Evolutionary conservation across 805 yeast species (phyloP).

Genomic region (Myxozyma geophila): DNA sequence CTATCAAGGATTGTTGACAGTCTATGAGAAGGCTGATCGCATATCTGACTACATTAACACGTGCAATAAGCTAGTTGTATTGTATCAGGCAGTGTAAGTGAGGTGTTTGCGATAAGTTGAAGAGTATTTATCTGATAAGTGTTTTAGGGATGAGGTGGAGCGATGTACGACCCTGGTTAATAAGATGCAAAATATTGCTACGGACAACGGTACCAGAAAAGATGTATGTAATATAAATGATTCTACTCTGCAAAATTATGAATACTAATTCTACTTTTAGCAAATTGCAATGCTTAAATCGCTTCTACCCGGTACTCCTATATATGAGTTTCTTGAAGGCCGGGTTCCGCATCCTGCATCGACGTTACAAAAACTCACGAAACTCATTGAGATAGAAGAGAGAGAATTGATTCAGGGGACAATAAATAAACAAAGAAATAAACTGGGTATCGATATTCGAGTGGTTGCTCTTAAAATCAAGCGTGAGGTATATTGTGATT

Average conservation of each 20-base stretch:
- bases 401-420: slow-evolving; percentile 36
- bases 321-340: slow-evolving; percentile 41
- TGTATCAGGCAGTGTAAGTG: slow-evolving; percentile 32
- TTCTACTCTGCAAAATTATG: neutral
- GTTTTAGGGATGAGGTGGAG: slow-evolving; percentile 33
- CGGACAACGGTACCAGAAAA: slow-evolving; percentile 26
- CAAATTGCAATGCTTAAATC: slow-evolving; percentile 30
- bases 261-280: slow-evolving; percentile 6
- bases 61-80: slow-evolving; percentile 31
- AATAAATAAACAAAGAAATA: slow-evolving; percentile 38
- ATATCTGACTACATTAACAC: slow-evolving; percentile 35
- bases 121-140: neutral
- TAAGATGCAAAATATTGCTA: slow-evolving; percentile 32
- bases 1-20: slow-evolving; percentile 74
- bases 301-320: slow-evolving; percentile 43
- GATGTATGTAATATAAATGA: slow-evolving; percentile 27
- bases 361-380: slow-evolving; percentile 38
- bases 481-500: slow-evolving; percentile 55
- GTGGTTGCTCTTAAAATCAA: slow-evolving; percentile 45
- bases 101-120: neutral
- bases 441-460: slow-evolving; percentile 38
- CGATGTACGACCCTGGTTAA: slow-evolving; percentile 38
- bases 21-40: slow-evolving; percentile 38
- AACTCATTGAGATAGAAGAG: slow-evolving; percentile 48
- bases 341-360: slow-evolving; percentile 40